These are phyloP conservation scores for Ustilago cynodontis DNA, from an alignment of 1,284 basidiomycete genomes.

Conservation along the genomic window DNA sequence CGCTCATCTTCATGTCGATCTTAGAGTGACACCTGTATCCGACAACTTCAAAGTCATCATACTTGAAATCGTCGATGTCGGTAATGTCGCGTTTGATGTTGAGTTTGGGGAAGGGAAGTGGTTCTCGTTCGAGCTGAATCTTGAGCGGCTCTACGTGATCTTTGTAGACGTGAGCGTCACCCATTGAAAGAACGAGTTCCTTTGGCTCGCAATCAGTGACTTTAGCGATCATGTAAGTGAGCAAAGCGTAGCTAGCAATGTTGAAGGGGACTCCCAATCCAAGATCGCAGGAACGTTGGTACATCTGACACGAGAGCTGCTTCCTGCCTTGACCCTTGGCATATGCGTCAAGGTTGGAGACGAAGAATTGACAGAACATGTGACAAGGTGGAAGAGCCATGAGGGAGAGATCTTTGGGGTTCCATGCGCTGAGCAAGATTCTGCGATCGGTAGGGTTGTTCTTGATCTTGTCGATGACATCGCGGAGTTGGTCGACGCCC, in stretches of 20 bases:
- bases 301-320: conserved; percentile 90
- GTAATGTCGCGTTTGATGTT: conserved; percentile 76
- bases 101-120: conserved; percentile 85
- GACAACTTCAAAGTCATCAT: conserved; percentile 85
- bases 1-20: conserved; percentile 98
- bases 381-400: conserved; percentile 99
- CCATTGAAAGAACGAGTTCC: conserved; percentile 90
- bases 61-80: conserved; percentile 84
- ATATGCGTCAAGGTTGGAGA: conserved; percentile 73
- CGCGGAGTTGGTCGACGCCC: conserved; percentile 91
- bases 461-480: conserved; percentile 91
- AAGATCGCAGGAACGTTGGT: conserved; percentile 95
- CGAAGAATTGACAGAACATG: conserved; percentile 98
- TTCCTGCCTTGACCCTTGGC: conserved; percentile 55
- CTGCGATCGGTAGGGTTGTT: conserved; percentile 92
- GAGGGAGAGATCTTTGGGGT: conserved; percentile 88
- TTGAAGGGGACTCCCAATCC: conserved; percentile 95
- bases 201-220: conserved; percentile 87
- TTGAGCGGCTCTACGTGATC: conserved; percentile 91
- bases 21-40: conserved; percentile 87
- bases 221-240: conserved; percentile 95
- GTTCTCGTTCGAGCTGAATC: conserved; percentile 82
- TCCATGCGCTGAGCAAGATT: conserved; percentile 98
- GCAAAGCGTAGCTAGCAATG: conserved; percentile 95
- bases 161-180: conserved; percentile 94